phyloP scores from a whole-genome alignment of 176 grass and related monocot species.

The Sorghum bicolor region DNA sequence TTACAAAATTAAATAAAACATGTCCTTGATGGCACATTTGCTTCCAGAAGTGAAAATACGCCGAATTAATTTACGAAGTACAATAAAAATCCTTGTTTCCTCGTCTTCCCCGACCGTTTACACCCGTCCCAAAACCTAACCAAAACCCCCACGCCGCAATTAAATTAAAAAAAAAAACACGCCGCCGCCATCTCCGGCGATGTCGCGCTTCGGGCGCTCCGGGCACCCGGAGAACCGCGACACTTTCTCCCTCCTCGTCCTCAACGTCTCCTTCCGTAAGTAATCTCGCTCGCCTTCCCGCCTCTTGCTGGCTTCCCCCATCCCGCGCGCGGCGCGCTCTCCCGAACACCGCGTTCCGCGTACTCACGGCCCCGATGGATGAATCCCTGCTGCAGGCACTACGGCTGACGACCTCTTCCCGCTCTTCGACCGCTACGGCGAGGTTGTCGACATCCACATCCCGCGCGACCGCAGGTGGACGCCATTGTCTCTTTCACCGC shows the following conservation, averaged over 20 bases:
- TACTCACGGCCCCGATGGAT: not conserved
- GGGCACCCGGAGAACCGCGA: constrained; percentile 61
- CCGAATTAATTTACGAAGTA: not conserved
- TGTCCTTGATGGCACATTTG: not conserved
- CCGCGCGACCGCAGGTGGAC: constrained; percentile 72
- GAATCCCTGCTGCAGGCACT: constrained; percentile 47
- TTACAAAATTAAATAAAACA: not conserved
- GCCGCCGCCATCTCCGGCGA: constrained; percentile 13
- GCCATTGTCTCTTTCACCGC: not conserved
- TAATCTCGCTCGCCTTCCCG: not conserved
- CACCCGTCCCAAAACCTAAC: constrained; percentile 32
- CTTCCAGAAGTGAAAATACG: not conserved
- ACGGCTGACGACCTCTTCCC: constrained; percentile 74
- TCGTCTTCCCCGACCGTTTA: not conserved
- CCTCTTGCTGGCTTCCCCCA: not conserved
- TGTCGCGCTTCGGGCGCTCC: constrained; percentile 70
- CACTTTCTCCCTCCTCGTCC: constrained; percentile 77
- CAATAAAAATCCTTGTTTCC: not conserved
- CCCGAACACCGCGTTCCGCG: not conserved
- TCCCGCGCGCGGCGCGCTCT: not conserved
- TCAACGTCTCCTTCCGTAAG: constrained; percentile 76
- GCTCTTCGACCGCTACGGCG: constrained; percentile 72
- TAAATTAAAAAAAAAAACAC: too few relatives aligned
- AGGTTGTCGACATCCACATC: constrained; percentile 72
- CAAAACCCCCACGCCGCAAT: not conserved